Evolutionary conservation across 139 green algal genomes (phyloP).

Genomic region (Chlorella vulgaris): DNA sequence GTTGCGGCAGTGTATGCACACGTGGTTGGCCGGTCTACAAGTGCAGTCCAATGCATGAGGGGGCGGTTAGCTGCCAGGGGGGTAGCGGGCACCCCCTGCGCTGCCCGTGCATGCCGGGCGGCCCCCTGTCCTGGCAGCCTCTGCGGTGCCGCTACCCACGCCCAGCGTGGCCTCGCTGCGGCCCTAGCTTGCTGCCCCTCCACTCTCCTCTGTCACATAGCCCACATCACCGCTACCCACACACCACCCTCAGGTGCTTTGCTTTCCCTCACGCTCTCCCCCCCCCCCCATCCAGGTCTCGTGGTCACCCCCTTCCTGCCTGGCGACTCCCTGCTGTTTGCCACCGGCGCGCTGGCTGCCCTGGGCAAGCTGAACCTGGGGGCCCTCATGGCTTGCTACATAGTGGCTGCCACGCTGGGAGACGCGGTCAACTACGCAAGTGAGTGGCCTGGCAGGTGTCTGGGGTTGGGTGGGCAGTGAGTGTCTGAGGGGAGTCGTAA

Average conservation of each 20-base stretch:
- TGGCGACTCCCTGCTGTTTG: conserved; percentile 92
- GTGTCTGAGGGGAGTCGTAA: no score
- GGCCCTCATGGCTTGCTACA: conserved; percentile 68
- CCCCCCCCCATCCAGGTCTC: conserved; percentile 41
- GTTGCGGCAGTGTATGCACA: not conserved
- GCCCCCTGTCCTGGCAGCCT: not conserved
- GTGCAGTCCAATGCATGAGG: not conserved
- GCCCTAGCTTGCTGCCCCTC: no score
- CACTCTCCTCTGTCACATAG: no score
- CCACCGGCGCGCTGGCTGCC: conserved; percentile 85
- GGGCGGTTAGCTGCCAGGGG: not conserved
- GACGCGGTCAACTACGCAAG: conserved; percentile 92
- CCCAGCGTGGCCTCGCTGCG: not conserved
- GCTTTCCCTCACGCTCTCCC: not conserved
- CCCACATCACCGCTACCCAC: no score
- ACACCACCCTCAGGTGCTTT: no score
- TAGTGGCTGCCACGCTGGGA: conserved; percentile 79
- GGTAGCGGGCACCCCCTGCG: no score
- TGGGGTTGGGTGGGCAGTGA: not conserved
- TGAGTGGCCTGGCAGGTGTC: conserved; percentile 17
- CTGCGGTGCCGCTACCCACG: no score
- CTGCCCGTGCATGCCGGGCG: not conserved
- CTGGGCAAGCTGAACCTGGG: conserved; percentile 72
- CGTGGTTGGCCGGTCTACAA: not conserved
- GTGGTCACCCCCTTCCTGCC: conserved; percentile 92